Base-by-base conservation (phyloP, 2,329 filamentous ascomycete genomes). In the Myriosclerotinia scirpicola region DNA sequence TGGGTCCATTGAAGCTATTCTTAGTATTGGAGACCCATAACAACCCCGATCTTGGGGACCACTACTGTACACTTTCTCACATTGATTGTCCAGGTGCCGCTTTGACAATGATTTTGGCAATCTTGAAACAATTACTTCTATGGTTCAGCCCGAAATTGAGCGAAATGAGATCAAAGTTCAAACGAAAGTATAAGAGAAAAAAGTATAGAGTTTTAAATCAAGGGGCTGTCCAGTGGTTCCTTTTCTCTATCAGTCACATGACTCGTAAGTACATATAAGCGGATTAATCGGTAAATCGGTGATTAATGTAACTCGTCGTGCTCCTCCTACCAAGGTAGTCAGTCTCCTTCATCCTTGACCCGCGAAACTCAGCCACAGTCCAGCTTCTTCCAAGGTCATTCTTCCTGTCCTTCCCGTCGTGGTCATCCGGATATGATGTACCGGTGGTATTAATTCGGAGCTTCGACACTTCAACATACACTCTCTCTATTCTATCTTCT, bases 1-100 rank as follows among this genome's bases (percentile, higher is more conserved):
- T 40, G 44, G 34, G 58, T 61, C 30, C 22, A 36, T 59, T 26
- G 36, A 34, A 50, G 44, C 44, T 50, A 61, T 61, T 38, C 38
- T 52, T 52, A 34, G 46, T 6, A 38, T 50, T 30, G 34, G 34
- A 61, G 38, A 34, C 44, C 30, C 30, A 50, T 20, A 26, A 5
- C 9, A 50, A 36, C 44, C 44, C 44, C 30, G 22, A 50, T 50
- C 9, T 26, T 36, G 20, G 20, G 55, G 30, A 20, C 44, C 34
- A 22, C 17, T 22, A 22, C 42, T 34, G 56, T 40, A 59, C 22
- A 36, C 36, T 36, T 36, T 8, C 20, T 44, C 42, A 34, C 48
- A 48, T 60, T 60, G 30, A 36, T 36, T 15, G n/a, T n/a, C n/a
- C n/a, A n/a, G n/a, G n/a, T n/a, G n/a, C 14, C 44, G 46, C 44